Conservation (phyloP, 1,139 yeast genomes). For the Candida sp. region DNA sequence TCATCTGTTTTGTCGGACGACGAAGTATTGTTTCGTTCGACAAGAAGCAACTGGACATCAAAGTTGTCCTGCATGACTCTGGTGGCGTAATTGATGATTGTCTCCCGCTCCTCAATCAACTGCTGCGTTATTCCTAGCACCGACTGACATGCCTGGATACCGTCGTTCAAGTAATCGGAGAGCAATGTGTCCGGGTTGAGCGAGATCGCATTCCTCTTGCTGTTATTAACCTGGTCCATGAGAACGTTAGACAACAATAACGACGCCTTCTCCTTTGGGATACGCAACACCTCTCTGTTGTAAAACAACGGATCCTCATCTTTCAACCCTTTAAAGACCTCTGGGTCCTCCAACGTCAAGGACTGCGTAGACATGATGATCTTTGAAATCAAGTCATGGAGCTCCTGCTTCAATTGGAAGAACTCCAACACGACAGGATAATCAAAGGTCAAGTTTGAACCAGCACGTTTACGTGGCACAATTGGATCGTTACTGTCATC, state of each 20-base stretch:
- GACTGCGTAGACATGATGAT: constrained; percentile 73
- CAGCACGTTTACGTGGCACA: constrained; percentile 3
- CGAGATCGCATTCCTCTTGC: constrained; percentile 42
- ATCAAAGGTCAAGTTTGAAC: constrained; percentile 45
- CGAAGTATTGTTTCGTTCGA: constrained; percentile 64
- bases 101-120: constrained; percentile 71
- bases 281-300: constrained; percentile 39
- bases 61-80: constrained; percentile 79
- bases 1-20: constrained; percentile 39
- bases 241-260: constrained; percentile 49
- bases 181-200: constrained; percentile 53
- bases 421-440: constrained; percentile 75
- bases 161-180: constrained; percentile 47
- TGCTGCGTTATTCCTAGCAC: constrained; percentile 54
- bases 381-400: constrained; percentile 66
- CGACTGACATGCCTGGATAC: constrained; percentile 47
- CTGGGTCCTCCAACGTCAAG: constrained; percentile 74
- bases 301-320: constrained; percentile 57
- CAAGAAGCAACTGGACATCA: constrained; percentile 61
- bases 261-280: constrained; percentile 57
- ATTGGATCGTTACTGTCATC: background rate
- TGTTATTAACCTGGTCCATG: constrained; percentile 43
- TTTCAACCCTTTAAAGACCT: constrained; percentile 65
- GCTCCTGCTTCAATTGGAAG: constrained; percentile 72
- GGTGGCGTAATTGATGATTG: constrained; percentile 71